Conservation (phyloP, 2,329 filamentous ascomycete genomes). For the Aaosphaeria pasadenensis region DNA sequence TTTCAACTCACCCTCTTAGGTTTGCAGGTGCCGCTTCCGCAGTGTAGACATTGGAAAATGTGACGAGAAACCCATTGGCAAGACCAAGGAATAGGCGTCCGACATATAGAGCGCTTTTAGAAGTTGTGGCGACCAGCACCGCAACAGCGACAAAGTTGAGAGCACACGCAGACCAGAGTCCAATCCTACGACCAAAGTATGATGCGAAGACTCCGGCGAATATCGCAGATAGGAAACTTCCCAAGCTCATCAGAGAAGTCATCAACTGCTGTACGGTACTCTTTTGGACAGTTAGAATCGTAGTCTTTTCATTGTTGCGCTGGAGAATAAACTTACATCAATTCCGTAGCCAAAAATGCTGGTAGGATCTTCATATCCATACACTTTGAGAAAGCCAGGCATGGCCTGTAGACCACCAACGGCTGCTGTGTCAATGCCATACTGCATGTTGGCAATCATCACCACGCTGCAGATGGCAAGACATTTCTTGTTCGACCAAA, state of each 20-base stretch:
- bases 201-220: constrained; percentile 45
- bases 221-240: constrained; percentile 48
- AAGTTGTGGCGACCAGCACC: constrained; percentile 8
- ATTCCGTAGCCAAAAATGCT: constrained; percentile 35
- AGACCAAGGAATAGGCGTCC: constrained; percentile 34
- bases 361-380: constrained; percentile 5
- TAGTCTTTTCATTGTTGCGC: neutral
- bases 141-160: constrained; percentile 38
- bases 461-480: neutral
- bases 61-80: constrained; percentile 47
- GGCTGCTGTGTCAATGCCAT: constrained; percentile 7
- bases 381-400: constrained; percentile 8
- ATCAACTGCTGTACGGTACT: constrained; percentile 50
- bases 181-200: constrained; percentile 45
- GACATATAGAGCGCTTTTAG: constrained; percentile 30
- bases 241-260: constrained; percentile 48
- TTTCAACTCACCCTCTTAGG: constrained; percentile 22
- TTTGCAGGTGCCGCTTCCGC: constrained; percentile 32
- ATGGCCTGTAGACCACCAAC: constrained; percentile 10
- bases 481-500: neutral
- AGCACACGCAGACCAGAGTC: constrained; percentile 46
- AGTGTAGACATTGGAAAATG: constrained; percentile 48
- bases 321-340: constrained; percentile 23
- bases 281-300: neutral
- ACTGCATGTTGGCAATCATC: neutral